A percentile compares a stretch with the other conserved stretches of the same genome.
Conservation (phyloP, 805 yeast genomes). For the Spathaspora girioi region DNA sequence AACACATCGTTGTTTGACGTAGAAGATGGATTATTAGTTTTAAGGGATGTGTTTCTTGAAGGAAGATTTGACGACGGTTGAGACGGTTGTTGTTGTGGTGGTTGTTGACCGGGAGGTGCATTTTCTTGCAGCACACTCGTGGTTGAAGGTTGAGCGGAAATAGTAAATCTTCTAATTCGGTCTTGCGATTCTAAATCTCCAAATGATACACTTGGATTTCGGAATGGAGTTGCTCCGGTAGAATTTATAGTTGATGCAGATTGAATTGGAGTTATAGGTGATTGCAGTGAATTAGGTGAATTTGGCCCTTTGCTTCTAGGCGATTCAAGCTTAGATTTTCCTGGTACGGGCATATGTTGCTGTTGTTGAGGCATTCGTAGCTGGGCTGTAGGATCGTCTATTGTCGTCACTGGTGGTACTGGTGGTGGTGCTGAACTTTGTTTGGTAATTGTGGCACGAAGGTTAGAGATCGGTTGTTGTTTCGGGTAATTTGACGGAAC, state of each 20-base stretch:
- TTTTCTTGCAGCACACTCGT: slow-evolving; percentile 19
- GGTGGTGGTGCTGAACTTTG: background rate
- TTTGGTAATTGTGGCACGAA: background rate
- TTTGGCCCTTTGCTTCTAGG: background rate
- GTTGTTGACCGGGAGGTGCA: slow-evolving; percentile 2
- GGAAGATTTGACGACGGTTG: slow-evolving; percentile 1
- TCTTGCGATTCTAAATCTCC: slow-evolving; percentile 33
- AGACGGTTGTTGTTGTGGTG: background rate
- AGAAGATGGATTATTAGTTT: background rate
- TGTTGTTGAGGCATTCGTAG: background rate
- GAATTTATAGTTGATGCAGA: background rate
- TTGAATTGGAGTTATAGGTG: slow-evolving; percentile 4
- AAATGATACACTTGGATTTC: slow-evolving; percentile 28
- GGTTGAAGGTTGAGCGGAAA: slow-evolving; percentile 41
- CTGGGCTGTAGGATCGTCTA: background rate
- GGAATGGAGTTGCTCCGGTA: slow-evolving; percentile 1
- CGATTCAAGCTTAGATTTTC: background rate
- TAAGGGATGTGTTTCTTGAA: slow-evolving; percentile 7
- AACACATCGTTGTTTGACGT: slow-evolving; percentile 4
- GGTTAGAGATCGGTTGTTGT: background rate
- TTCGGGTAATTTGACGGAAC: background rate
- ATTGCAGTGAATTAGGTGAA: background rate
- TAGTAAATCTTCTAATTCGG: slow-evolving; percentile 37
- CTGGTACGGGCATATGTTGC: background rate
- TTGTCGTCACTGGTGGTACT: no score